Evolutionary conservation across 768 basidiomycete genomes (phyloP).

Genomic region (Kwoniella mangroviensis): DNA sequence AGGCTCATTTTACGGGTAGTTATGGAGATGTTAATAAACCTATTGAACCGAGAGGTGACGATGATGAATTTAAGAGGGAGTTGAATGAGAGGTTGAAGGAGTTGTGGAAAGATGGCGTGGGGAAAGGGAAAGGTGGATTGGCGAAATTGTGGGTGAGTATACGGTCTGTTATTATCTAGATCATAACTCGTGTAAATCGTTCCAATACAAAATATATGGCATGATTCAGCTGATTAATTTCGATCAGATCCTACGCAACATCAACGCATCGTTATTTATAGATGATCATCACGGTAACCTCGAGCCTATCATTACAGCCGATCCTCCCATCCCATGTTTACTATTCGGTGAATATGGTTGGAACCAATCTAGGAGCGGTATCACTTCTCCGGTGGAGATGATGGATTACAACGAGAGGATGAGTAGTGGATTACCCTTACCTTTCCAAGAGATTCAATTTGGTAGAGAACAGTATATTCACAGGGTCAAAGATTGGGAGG

Average conservation of each 20-base stretch:
- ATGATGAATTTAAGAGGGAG: slow-evolving; percentile 23
- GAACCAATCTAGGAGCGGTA: slow-evolving; percentile 38
- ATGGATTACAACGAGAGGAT: slow-evolving; percentile 46
- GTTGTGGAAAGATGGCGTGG: slow-evolving; percentile 29
- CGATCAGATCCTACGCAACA: slow-evolving; percentile 41
- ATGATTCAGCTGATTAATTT: no score
- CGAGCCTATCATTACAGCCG: slow-evolving; percentile 31
- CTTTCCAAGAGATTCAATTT: slow-evolving; percentile 27
- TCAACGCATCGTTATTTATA: slow-evolving; percentile 50
- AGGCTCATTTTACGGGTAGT: slow-evolving; percentile 34
- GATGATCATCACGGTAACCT: slow-evolving; percentile 50
- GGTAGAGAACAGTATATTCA: slow-evolving; percentile 18
- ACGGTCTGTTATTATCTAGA: no score
- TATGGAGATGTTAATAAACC: slow-evolving; percentile 18
- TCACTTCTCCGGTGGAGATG: slow-evolving; percentile 38
- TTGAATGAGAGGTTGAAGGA: slow-evolving; percentile 36
- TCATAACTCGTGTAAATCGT: no score
- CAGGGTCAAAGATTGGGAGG: slow-evolving; percentile 38
- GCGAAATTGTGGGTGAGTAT: slow-evolving; percentile 43
- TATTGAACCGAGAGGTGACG: slow-evolving; percentile 26
- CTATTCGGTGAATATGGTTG: slow-evolving; percentile 46
- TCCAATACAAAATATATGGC: no score
- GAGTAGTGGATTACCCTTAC: slow-evolving; percentile 25
- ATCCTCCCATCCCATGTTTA: slow-evolving; percentile 37
- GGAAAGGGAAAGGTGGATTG: slow-evolving; percentile 34